Percentiles rank a stretch among this genome's conserved stretches.
phyloP scores from a whole-genome alignment of 805 yeast species.

The Candida jianshihensis region DNA sequence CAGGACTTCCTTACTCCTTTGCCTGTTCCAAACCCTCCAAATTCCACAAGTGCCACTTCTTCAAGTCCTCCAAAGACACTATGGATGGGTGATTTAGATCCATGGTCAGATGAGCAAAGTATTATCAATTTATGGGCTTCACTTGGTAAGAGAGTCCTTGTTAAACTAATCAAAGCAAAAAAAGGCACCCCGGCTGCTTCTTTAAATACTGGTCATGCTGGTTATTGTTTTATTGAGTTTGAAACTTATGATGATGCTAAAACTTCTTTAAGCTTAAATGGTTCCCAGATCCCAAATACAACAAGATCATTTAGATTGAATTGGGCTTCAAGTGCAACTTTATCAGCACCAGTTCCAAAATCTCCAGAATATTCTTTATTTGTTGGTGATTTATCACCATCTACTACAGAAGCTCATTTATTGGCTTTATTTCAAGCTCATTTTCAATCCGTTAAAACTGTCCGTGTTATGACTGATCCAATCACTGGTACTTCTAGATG shows the following conservation, averaged over 20 bases:
- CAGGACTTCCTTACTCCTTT: constrained; percentile 19
- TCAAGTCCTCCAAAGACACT: constrained; percentile 57
- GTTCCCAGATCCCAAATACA: constrained; percentile 53
- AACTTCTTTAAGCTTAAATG: constrained; percentile 59
- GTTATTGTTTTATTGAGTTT: constrained; percentile 77
- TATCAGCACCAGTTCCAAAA: constrained; percentile 61
- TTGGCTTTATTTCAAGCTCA: constrained; percentile 63
- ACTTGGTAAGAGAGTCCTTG: constrained; percentile 48
- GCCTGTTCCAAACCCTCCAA: constrained; percentile 48
- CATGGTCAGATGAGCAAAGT: constrained; percentile 65
- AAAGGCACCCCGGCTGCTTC: constrained; percentile 30
- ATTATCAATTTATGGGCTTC: constrained; percentile 54
- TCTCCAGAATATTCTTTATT: constrained; percentile 72
- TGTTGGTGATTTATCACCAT: constrained; percentile 78
- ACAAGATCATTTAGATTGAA: constrained; percentile 65
- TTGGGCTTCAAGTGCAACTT: constrained; percentile 82
- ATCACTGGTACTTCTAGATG: constrained; percentile 71
- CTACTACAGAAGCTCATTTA: constrained; percentile 74
- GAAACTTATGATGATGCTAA: constrained; percentile 63
- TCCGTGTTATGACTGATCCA: constrained; percentile 82
- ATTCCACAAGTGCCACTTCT: constrained; percentile 38
- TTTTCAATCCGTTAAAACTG: constrained; percentile 65
- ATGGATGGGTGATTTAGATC: constrained; percentile 88
- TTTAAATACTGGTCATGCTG: constrained; percentile 38
- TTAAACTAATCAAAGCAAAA: constrained; percentile 56